Percentiles rank a stretch among this genome's conserved stretches.
These are phyloP conservation scores for Neurospora terricola DNA, from an alignment of 495 filamentous ascomycete species.

Conservation along the genomic window DNA sequence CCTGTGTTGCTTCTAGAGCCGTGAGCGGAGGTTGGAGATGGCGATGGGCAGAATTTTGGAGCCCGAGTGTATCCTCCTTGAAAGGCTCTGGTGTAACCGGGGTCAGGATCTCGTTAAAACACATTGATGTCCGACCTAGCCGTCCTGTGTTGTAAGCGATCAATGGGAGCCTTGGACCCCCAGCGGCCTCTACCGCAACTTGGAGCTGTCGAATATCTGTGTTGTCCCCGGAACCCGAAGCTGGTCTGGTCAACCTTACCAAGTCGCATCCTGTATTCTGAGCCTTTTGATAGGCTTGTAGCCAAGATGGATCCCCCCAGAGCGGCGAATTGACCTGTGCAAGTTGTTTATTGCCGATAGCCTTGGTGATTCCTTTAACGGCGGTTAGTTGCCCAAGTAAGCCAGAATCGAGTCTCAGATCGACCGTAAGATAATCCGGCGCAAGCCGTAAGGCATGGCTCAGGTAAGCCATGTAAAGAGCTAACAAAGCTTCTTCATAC, in stretches of 20 bases:
- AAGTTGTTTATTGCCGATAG: slow-evolving; percentile 50
- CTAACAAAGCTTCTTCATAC: slow-evolving; percentile 17
- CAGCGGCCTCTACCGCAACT: slow-evolving; percentile 28
- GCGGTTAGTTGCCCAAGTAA: slow-evolving; percentile 37
- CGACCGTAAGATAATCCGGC: slow-evolving; percentile 57
- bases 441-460: slow-evolving; percentile 53
- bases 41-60: slow-evolving; percentile 5
- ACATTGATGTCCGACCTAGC: slow-evolving; percentile 52
- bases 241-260: slow-evolving; percentile 48
- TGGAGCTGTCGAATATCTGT: slow-evolving; percentile 44
- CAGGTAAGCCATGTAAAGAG: slow-evolving; percentile 46
- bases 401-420: slow-evolving; percentile 43
- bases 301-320: slow-evolving; percentile 49
- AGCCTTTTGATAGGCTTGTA: slow-evolving; percentile 45
- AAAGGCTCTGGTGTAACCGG: slow-evolving; percentile 51
- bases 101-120: slow-evolving; percentile 58
- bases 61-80: slow-evolving; percentile 10
- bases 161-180: slow-evolving; percentile 38
- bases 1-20: slow-evolving; percentile 46
- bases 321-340: slow-evolving; percentile 27
- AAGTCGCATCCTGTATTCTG: slow-evolving; percentile 51
- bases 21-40: slow-evolving; percentile 37
- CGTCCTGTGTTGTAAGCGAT: slow-evolving; percentile 60
- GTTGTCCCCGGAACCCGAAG: slow-evolving; percentile 46
- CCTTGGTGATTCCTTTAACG: slow-evolving; percentile 50